These are phyloP conservation scores for Mycena sp. DNA, from an alignment of 1,284 basidiomycete genomes.

Conservation along the genomic window DNA sequence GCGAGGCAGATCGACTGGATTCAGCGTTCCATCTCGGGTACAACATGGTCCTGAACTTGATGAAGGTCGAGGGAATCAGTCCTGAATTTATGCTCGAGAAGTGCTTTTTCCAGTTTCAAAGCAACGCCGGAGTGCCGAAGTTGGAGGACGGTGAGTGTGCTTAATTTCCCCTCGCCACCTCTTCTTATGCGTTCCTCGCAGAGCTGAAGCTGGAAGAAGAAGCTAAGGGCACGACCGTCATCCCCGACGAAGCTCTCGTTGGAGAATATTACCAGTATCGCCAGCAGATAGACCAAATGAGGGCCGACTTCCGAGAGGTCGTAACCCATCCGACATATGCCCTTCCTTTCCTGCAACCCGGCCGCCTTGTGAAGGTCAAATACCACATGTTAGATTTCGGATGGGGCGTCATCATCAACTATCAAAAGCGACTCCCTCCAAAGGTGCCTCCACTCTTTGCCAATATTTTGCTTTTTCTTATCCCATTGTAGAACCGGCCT, in stretches of 20 bases:
- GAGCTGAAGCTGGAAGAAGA: conserved; percentile 85
- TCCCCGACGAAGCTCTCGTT: conserved; percentile 87
- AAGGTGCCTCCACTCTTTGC: conserved; percentile 58
- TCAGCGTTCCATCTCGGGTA: conserved; percentile 99
- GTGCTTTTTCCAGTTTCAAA: conserved; percentile 99
- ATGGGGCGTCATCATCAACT: conserved; percentile 95
- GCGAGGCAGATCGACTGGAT: conserved; percentile 96
- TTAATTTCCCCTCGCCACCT: background rate
- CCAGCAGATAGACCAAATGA: conserved; percentile 91
- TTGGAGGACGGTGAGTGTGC: conserved; percentile 81
- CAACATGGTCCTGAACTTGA: conserved; percentile 99
- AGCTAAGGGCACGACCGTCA: conserved; percentile 69
- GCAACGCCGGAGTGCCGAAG: conserved; percentile 87
- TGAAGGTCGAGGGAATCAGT: conserved; percentile 98
- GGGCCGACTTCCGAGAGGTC: conserved; percentile 88
- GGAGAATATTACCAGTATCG: conserved; percentile 93
- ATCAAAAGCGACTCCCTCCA: conserved; percentile 83
- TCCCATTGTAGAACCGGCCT: conserved; percentile 56
- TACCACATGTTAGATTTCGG: conserved; percentile 93
- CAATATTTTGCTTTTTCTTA: background rate
- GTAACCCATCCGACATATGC: conserved; percentile 95
- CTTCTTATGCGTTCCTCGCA: conserved; percentile 42
- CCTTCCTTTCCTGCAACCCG: conserved; percentile 93
- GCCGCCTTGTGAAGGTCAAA: conserved; percentile 90
- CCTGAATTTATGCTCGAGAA: conserved; percentile 99